Evolutionary conservation across 2,329 filamentous ascomycete genomes (phyloP), one percentile per base, ranked within the genome.

Genomic region (Teratosphaeria gauchensis): DNA sequence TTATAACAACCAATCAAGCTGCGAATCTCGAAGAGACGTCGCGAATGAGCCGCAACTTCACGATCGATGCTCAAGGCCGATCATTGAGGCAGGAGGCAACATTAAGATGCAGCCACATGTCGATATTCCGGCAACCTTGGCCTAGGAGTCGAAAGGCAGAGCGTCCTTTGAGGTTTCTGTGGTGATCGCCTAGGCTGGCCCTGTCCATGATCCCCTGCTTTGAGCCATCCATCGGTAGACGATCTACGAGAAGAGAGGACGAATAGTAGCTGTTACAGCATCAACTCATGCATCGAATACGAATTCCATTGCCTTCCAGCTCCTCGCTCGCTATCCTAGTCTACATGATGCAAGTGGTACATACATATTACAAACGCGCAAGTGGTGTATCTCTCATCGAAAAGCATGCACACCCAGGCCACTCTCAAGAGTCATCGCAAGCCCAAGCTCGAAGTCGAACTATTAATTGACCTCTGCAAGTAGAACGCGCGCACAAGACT

Each of bases 401-500:
- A n/a, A 48, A 21, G 21, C 4, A 42, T 42, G 35, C 42, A 48
- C 8, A 14, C 11, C 16, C 16, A 21, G 5, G n/a, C 24, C 24
- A 28, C 24, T 28, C 9, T 48, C 5, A 19, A n/a, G n/a, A 48
- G 42, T 59, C 52, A 63, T 52, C 62, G 51, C 58, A 64, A 55
- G 4, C 62, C 62, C 42, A 62, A 54, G 31, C 55, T 54, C 51
- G 55, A 59, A 14, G 60, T 64, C 54, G 60, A 62, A 38, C 56
- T 58, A 4, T 53, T 58, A 59, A 56, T 53, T 51, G 55, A 30
- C 21, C 62, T 53, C 55, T 48, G 21, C 55, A 51, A 42, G 56
- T 56, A 57, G 28, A 63, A 53, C 24, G 62, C 62, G 48, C 62
- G 58, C 21, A 61, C 58, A 24, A 60, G 62, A 53, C 58, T 61